Evolutionary conservation across 192 early-diverging fungal genomes (phyloP), one percentile per base, ranked within the genome.

Genomic region (Coemansia pectinata): DNA sequence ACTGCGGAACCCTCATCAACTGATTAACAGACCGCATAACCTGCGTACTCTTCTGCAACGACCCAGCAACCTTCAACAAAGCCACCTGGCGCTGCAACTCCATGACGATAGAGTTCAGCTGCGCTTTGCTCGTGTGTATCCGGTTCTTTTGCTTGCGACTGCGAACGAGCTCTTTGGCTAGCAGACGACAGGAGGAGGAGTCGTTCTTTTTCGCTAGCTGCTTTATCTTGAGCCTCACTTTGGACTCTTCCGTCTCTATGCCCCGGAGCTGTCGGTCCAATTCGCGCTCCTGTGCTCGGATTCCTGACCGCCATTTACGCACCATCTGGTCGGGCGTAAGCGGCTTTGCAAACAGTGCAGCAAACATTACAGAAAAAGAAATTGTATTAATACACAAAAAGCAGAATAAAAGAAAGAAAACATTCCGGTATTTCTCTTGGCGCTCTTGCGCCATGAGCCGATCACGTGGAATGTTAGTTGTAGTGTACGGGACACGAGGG

Each of bases 11-110:
- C 67, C 90, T 89, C 70, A 96, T 86, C 15, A 99, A 78, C 67
- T 84, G 85, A 78, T 99, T 98, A 38, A 99, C 94, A 36, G 91
- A 70, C 47, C 91, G 89, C 97, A 99, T 98, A 21, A 97, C 87
- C 67, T 93, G 89, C 4, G 92, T 91, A 57, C 89, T 92, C 84
- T 95, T 94, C 69, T 96, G 88, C 62, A 99, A 70, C 0, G 86
- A 84, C 12, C 97, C 97, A 1, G 93, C 90, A 11, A 99, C 88
- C 77, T 98, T 99, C 27, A 94, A 71, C 48, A 88, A 88, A 5
- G 95, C 95, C 19, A 92, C 77, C 79, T 96, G 94, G 67, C 93
- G 91, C 67, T 94, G 87, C 38, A 99, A 83, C 72, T 95, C 92
- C 91, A 98, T 90, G 10, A 84, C 73, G 47, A 99, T 90, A 21